Percentiles rank a stretch among this genome's conserved stretches.
These are phyloP conservation scores for Verticillium dahliae DNA, from an alignment of 2,329 filamentous ascomycete genomes.

Conservation along the genomic window DNA sequence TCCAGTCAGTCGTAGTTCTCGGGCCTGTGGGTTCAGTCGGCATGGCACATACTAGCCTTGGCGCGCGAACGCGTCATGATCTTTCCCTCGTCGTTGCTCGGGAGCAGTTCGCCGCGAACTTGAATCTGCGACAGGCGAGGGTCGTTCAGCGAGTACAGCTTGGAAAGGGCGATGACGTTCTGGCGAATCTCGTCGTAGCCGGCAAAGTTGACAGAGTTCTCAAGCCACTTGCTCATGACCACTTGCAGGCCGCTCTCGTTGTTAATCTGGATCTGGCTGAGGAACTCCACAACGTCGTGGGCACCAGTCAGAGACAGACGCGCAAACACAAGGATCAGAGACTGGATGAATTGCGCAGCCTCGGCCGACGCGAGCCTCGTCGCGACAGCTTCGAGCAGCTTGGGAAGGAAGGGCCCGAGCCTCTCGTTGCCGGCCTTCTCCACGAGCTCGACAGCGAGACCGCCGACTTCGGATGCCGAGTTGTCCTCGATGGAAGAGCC, in stretches of 20 bases:
- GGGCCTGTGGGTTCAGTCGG: background rate
- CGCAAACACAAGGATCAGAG: constrained; percentile 90
- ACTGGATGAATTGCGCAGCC: constrained; percentile 88
- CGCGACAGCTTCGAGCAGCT: constrained; percentile 84
- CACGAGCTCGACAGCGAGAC: constrained; percentile 87
- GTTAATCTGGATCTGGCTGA: constrained; percentile 75
- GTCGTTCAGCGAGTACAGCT: constrained; percentile 83
- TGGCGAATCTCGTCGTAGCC: constrained; percentile 96
- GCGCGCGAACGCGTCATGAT: constrained; percentile 94
- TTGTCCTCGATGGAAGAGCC: constrained; percentile 83
- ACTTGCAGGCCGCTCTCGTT: constrained; percentile 79
- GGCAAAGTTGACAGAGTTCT: constrained; percentile 95
- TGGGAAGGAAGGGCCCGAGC: constrained; percentile 81
- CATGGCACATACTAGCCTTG: constrained; percentile 57
- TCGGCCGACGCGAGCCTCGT: constrained; percentile 75
- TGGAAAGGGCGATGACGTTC: constrained; percentile 91
- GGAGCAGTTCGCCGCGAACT: constrained; percentile 88
- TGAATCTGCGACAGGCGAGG: constrained; percentile 68
- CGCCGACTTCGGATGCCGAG: constrained; percentile 91
- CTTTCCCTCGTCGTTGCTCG: constrained; percentile 59
- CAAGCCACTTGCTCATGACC: constrained; percentile 90
- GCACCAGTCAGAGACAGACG: constrained; percentile 79
- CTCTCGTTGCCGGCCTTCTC: constrained; percentile 91
- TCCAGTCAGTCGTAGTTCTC: constrained; percentile 16
- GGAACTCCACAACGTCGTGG: constrained; percentile 84